Conservation (phyloP, 192 early-diverging fungal species). For the Podila clonocystis region DNA sequence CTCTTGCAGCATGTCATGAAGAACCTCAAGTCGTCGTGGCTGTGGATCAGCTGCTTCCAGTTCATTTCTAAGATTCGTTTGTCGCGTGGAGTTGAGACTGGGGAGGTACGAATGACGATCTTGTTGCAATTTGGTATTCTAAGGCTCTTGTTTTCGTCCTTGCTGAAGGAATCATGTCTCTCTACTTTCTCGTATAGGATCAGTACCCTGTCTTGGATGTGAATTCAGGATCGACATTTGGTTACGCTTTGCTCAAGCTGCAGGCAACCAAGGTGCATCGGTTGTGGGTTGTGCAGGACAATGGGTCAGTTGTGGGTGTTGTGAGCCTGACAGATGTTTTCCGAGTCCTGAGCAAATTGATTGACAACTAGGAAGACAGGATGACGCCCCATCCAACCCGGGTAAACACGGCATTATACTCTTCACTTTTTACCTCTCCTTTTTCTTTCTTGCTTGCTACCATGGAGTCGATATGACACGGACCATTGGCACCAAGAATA, state of each 20-base stretch:
- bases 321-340: constrained; percentile 86
- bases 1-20: constrained; percentile 32
- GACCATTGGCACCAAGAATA: too few relatives aligned
- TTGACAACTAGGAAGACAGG: constrained; percentile 12
- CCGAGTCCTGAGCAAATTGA: constrained; percentile 55
- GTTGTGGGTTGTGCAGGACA: constrained; percentile 76
- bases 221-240: constrained; percentile 70
- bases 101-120: constrained; percentile 6
- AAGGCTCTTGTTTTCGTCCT: neutral
- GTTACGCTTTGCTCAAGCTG: constrained; percentile 78
- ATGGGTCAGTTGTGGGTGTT: constrained; percentile 65
- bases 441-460: too few relatives aligned
- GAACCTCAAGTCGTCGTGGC: constrained; percentile 42
- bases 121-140: neutral
- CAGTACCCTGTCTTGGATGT: constrained; percentile 82
- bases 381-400: neutral
- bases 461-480: too few relatives aligned
- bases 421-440: too few relatives aligned
- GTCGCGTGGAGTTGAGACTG: constrained; percentile 28
- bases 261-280: constrained; percentile 85
- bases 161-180: neutral
- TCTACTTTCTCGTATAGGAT: constrained; percentile 49
- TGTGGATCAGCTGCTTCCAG: constrained; percentile 47
- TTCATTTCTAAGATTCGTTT: constrained; percentile 35
- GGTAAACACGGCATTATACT: too few relatives aligned